Conservation (phyloP, 1,284 basidiomycete species). For the Entoloma clypeatum region DNA sequence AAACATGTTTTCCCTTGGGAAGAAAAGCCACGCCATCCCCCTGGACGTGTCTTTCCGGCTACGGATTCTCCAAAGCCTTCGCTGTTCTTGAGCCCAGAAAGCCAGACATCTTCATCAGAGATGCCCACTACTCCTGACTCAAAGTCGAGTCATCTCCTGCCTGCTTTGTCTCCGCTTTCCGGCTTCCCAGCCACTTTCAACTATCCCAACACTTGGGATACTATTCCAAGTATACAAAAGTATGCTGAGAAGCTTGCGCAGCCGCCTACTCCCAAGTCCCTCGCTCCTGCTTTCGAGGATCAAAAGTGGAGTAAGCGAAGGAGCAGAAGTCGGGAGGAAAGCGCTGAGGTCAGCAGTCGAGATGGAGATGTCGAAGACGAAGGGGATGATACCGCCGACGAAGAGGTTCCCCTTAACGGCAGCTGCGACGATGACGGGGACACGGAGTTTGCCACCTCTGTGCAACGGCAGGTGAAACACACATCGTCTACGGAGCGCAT, state of each 20-base stretch:
- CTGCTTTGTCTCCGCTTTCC: constrained; percentile 33
- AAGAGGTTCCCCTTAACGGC: constrained; percentile 25
- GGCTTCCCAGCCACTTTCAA: constrained; percentile 55
- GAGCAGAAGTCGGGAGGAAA: constrained; percentile 49
- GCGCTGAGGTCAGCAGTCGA: constrained; percentile 62
- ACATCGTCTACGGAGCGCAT: constrained; percentile 36
- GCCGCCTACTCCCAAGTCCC: constrained; percentile 41
- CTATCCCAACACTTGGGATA: constrained; percentile 83
- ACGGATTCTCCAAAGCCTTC: constrained; percentile 58
- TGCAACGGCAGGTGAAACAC: constrained; percentile 31
- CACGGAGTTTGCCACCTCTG: constrained; percentile 25
- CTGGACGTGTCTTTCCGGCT: constrained; percentile 75
- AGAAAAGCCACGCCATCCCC: constrained; percentile 56
- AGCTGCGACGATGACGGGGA: constrained; percentile 37
- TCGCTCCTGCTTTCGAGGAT: constrained; percentile 46
- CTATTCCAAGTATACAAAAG: constrained; percentile 69
- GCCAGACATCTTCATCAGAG: constrained; percentile 29
- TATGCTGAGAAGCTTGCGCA: constrained; percentile 66
- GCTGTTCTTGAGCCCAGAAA: constrained; percentile 41
- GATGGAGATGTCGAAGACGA: constrained; percentile 85
- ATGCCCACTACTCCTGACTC: constrained; percentile 33
- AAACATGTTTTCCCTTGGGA: constrained; percentile 95
- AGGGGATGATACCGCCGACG: constrained; percentile 55
- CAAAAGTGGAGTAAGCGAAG: constrained; percentile 38
- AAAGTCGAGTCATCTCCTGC: constrained; percentile 23